Evolutionary conservation across 225 moss, liverwort and hornwort species (phyloP), one percentile per base, ranked within the genome.

Genomic region (Rhytidiadelphus loreus): DNA sequence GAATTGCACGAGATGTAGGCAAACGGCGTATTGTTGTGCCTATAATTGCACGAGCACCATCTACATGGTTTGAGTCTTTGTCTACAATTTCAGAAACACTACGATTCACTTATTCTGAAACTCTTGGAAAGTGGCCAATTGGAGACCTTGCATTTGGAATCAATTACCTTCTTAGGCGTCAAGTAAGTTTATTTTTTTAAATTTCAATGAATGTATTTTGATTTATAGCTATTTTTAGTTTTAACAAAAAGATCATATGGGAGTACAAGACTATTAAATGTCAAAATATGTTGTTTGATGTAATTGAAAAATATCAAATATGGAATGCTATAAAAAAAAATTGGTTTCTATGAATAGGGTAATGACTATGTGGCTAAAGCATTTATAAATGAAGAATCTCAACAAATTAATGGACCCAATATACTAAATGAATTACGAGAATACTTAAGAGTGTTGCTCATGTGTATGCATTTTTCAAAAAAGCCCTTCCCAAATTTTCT

Each of bases 401-500:
- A n/a, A 73, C 86, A 90, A 85, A 75, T 96, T 41, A 86, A 88
- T 80, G 95, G 92, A 82, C 89, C 90, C 6, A 87, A 60, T 37
- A 91, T 96, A 60, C 50, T 92, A 64, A 90, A 68, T 25, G 97
- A 98, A 25, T 80, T 98, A 80, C 92, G 78, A 33, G 98, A 96
- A 53, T 91, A 93, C 30, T 83, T 95, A 75, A 91, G 95, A 73
- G 80, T 98, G 8, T 88, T 98, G 44, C 82, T 90, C 3, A 87
- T 98, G 88, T 98, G 98, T 89, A 95, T 98, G 92, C 92, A 96
- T 89, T 98, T 98, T 80, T 97, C 98, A 28, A 98, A 98, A n/a
- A 98, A 98, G 55, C 61, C 95, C 4, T 96, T 95, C 71, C 88
- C 94, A 46, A 89, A 86, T 70, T 98, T 97, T 74, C 76, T 98